A percentile compares a stretch with the other conserved stretches of the same genome.
phyloP scores from a whole-genome alignment of 345 rosid species.

The Rhodamnia argentea region DNA sequence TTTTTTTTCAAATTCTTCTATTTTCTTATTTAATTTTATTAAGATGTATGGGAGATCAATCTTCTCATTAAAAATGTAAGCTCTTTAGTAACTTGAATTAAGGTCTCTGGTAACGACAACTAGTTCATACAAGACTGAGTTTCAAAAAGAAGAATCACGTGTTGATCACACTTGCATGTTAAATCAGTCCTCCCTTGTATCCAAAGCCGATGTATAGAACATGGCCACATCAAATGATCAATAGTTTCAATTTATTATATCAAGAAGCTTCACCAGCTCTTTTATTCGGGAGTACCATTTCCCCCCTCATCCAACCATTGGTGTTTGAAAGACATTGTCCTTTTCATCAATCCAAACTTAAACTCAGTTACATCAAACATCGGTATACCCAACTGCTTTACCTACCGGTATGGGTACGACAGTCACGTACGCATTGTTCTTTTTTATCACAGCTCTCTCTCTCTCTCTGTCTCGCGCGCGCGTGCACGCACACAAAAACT shows the following conservation, averaged over 20 bases:
- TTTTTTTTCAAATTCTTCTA: fast-evolving
- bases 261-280: background rate
- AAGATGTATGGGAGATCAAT: background rate
- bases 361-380: background rate
- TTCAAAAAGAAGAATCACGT: background rate
- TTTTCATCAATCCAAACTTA: background rate
- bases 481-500: too few relatives aligned
- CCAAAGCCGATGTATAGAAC: background rate
- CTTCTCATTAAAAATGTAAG: too few relatives aligned
- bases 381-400: fast-evolving
- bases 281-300: background rate
- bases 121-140: background rate
- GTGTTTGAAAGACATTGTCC: background rate
- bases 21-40: background rate
- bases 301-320: background rate
- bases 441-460: background rate
- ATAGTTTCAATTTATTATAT: background rate
- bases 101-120: background rate
- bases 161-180: background rate
- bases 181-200: background rate
- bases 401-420: background rate
- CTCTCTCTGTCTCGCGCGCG: too few relatives aligned
- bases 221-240: background rate
- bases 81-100: background rate
- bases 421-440: background rate